Evolutionary conservation across 1,284 basidiomycete genomes (phyloP), one percentile per base, ranked within the genome.

Genomic region (Marasmius tenuissimus): DNA sequence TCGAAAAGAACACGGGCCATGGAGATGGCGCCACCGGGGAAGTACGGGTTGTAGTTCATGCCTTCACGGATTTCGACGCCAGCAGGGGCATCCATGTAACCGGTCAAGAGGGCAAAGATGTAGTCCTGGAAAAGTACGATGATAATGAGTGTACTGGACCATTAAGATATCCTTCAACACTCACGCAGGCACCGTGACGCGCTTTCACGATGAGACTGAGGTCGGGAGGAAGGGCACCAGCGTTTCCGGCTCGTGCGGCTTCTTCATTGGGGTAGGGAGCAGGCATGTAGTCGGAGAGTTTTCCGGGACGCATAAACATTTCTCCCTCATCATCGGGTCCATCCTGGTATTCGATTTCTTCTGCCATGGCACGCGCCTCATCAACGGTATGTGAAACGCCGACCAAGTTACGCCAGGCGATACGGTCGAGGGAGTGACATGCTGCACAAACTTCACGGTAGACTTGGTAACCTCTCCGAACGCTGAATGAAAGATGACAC

Each of bases 361-460:
- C 96, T 39, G 97, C 97, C 91, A 99, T 89, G 9, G 84, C 84
- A 78, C 94, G 94, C 66, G 83, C 86, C 79, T 99, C 97, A 69
- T 97, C 94, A 57, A 85, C 97, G 65, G 92, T 94, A 81, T 99
- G 97, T 42, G 96, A 98, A 62, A 98, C 94, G 73, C 96, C 97
- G 69, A 99, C 97, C 63, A 99, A 84, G 82, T 99, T 99, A 74
- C 97, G 94, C 97, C 97, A 99, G 65, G 97, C 97, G 75, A 99
- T 96, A 71, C 97, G 95, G 83, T 99, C 94, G 63, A 99, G 89
- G 53, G 97, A 99, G 79, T 99, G 97, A 80, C 97, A 99, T 16
- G 97, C 94, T 6, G 97, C 93, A 77, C 97, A 99, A 63, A 99
- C 97, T 81, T 99, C 97, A 64, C 96, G 94, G 85, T 99, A 99